Percentiles rank a stretch among this genome's conserved stretches.
These are phyloP conservation scores for Fomes fomentarius DNA, from an alignment of 1,284 basidiomycete species.

Conservation along the genomic window DNA sequence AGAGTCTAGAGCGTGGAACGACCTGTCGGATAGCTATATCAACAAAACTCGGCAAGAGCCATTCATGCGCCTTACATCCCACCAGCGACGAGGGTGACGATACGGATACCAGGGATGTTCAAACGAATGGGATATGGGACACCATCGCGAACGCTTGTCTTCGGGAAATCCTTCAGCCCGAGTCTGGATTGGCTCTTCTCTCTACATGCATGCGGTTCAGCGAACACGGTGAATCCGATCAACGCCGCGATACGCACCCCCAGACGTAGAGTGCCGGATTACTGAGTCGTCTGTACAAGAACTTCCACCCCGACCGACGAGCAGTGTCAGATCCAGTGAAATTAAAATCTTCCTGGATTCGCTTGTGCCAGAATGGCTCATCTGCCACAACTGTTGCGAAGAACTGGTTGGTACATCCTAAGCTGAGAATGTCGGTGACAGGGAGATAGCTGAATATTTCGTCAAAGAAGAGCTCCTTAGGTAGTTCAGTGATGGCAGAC, in stretches of 20 bases:
- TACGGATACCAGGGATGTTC: constrained; percentile 57
- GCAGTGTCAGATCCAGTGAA: constrained; percentile 72
- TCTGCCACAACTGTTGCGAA: constrained; percentile 67
- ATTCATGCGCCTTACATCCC: constrained; percentile 63
- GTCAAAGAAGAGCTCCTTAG: constrained; percentile 77
- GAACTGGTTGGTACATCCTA: constrained; percentile 61
- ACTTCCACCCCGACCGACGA: constrained; percentile 74
- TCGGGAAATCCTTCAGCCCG: constrained; percentile 47
- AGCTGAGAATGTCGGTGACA: constrained; percentile 58
- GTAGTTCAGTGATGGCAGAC: constrained; percentile 49
- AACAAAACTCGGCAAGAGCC: not conserved
- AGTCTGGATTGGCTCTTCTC: constrained; percentile 61
- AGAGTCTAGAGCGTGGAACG: constrained; percentile 79
- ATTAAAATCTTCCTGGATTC: constrained; percentile 76
- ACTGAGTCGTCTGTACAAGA: constrained; percentile 73
- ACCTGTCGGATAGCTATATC: constrained; percentile 48
- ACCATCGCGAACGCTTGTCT: constrained; percentile 39
- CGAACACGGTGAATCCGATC: not conserved
- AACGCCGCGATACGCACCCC: constrained; percentile 57
- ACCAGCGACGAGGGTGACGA: constrained; percentile 77
- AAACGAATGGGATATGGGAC: constrained; percentile 68
- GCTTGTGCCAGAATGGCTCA: constrained; percentile 79
- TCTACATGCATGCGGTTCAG: constrained; percentile 38
- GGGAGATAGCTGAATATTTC: constrained; percentile 65
- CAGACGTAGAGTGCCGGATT: constrained; percentile 73